These are phyloP conservation scores for Fonsecaea pugnacius DNA, from an alignment of 2,329 filamentous ascomycete species.

Conservation along the genomic window DNA sequence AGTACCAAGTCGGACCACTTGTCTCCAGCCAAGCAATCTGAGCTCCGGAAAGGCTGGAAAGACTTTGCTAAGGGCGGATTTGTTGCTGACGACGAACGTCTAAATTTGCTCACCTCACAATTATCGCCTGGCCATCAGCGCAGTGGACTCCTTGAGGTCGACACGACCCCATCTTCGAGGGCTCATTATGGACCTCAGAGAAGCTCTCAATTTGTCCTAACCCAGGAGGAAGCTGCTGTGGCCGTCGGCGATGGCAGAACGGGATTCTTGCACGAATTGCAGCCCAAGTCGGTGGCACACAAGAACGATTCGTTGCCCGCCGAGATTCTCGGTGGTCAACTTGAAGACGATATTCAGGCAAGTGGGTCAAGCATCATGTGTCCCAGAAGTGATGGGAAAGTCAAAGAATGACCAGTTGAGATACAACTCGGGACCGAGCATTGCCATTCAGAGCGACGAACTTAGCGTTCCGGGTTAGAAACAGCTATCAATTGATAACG, in stretches of 20 bases:
- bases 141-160: background rate
- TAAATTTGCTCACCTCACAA: background rate
- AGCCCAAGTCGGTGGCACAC: background rate
- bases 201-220: background rate
- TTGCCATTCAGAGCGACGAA: background rate
- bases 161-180: background rate
- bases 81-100: conserved; percentile 21
- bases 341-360: background rate
- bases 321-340: background rate
- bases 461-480: background rate
- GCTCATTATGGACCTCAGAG: background rate
- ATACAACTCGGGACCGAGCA: background rate
- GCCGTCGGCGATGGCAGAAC: conserved; percentile 25
- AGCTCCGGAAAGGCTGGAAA: conserved; percentile 23
- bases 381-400: background rate
- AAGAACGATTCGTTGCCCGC: background rate
- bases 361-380: background rate
- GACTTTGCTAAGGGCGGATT: conserved; percentile 25
- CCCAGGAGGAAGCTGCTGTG: conserved; percentile 16
- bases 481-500: background rate
- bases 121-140: background rate
- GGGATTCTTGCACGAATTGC: conserved; percentile 23
- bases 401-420: background rate
- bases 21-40: conserved; percentile 18
- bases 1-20: background rate